phyloP scores from a whole-genome alignment of 176 grass and related monocot genomes.

The Aegilops umbellulata region DNA sequence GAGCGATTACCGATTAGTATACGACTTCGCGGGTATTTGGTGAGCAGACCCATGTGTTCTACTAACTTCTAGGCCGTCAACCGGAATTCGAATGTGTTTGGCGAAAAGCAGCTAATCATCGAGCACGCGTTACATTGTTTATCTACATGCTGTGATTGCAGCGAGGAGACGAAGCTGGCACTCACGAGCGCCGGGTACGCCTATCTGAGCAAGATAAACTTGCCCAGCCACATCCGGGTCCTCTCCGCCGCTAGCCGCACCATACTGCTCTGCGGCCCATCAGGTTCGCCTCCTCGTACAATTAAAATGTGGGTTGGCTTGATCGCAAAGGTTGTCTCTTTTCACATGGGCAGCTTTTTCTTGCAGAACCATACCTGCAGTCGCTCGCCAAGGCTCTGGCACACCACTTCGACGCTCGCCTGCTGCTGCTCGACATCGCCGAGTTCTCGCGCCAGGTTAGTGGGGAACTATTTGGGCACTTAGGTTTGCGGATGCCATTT shows the following conservation, averaged over 20 bases:
- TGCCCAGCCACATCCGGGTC: conserved; percentile 61
- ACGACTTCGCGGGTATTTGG: not conserved
- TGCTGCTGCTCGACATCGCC: conserved; percentile 61
- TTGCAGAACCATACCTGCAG: conserved; percentile 66
- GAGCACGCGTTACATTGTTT: conserved; percentile 13
- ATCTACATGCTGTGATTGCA: conserved; percentile 32
- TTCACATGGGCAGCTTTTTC: not conserved
- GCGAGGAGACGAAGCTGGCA: conserved; percentile 49
- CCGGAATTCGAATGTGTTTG: not conserved
- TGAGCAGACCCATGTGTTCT: conserved; percentile 5
- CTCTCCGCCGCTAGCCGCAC: conserved; percentile 58
- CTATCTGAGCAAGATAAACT: conserved; percentile 43
- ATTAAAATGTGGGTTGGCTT: not conserved
- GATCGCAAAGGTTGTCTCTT: not conserved
- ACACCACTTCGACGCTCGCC: conserved; percentile 53
- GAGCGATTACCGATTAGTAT: not conserved
- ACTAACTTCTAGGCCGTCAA: not conserved
- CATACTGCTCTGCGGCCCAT: conserved; percentile 76
- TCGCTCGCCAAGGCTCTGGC: conserved; percentile 75
- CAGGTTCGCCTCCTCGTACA: conserved; percentile 49
- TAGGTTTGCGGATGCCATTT: not conserved
- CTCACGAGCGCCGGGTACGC: conserved; percentile 76
- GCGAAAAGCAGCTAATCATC: conserved; percentile 16
- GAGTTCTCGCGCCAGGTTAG: conserved; percentile 60
- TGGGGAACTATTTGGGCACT: not conserved